Percentiles rank a stretch among this genome's conserved stretches.
Conservation (phyloP, 2,329 filamentous ascomycete genomes). For the Clathrospora elynae region DNA sequence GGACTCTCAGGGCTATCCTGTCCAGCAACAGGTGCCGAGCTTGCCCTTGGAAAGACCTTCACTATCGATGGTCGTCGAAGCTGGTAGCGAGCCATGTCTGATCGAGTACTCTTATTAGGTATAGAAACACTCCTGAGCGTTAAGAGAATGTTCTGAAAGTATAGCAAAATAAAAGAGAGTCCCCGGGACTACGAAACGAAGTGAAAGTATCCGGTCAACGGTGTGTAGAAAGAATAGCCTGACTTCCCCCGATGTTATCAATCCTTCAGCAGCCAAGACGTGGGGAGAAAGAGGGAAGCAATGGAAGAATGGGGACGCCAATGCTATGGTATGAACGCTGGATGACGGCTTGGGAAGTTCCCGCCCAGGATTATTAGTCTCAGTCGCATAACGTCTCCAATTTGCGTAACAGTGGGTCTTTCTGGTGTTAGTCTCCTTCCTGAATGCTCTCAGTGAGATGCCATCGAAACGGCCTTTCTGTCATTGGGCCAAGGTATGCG, state of each 20-base stretch:
- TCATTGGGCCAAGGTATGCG: slow-evolving; percentile 26
- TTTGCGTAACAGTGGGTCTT: slow-evolving; percentile 21
- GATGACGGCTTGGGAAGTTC: slow-evolving; percentile 23
- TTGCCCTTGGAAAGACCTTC: slow-evolving; percentile 19
- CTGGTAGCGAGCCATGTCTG: slow-evolving; percentile 35
- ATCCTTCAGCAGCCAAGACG: slow-evolving; percentile 23
- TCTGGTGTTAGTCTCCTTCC: slow-evolving; percentile 14
- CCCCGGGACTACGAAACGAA: slow-evolving; percentile 38
- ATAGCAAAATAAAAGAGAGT: slow-evolving; percentile 16
- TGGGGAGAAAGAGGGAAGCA: slow-evolving; percentile 24
- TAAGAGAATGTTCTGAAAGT: slow-evolving; percentile 8
- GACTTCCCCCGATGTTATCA: slow-evolving; percentile 15
- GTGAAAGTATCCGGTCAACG: slow-evolving; percentile 40
- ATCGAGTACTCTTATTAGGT: slow-evolving; percentile 15
- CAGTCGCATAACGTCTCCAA: slow-evolving; percentile 36
- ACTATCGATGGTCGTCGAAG: slow-evolving; percentile 38
- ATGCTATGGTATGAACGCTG: slow-evolving; percentile 41
- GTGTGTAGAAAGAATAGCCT: slow-evolving; percentile 29
- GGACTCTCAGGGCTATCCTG: slow-evolving; percentile 30
- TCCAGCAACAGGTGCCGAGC: slow-evolving; percentile 9
- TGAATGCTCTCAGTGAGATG: slow-evolving; percentile 7
- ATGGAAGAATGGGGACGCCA: slow-evolving; percentile 33
- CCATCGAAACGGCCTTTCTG: slow-evolving; percentile 21
- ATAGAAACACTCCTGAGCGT: slow-evolving; percentile 11
- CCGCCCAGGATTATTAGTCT: slow-evolving; percentile 22